Conservation (phyloP, 805 yeast species). For the Priceomyces fermenticarens region DNA sequence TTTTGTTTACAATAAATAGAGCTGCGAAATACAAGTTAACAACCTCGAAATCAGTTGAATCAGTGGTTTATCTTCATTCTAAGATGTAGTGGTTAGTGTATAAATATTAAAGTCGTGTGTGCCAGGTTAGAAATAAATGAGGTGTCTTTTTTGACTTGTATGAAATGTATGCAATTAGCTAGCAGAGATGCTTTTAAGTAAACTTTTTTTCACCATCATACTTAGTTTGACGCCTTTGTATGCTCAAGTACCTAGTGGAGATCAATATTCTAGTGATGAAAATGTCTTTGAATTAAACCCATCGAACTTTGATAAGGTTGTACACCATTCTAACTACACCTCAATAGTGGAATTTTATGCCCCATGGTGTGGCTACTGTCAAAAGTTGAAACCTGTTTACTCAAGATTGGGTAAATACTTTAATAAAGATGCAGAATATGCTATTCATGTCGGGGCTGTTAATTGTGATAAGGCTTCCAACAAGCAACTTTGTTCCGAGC, state of each 20-base stretch:
- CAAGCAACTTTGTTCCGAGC: conserved; percentile 63
- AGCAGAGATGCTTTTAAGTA: not conserved
- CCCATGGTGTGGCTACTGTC: conserved; percentile 98
- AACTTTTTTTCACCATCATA: not conserved
- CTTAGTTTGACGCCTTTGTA: not conserved
- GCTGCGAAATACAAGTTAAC: too few relatives aligned
- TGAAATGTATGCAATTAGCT: not conserved
- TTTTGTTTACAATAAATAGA: too few relatives aligned
- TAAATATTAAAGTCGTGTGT: too few relatives aligned
- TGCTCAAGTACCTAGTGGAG: conserved; percentile 9
- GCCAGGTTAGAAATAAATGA: too few relatives aligned
- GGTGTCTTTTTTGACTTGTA: too few relatives aligned
- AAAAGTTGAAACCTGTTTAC: conserved; percentile 62
- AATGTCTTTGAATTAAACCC: conserved; percentile 57
- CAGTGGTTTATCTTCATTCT: too few relatives aligned
- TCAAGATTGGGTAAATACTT: conserved; percentile 60
- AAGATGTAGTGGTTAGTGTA: too few relatives aligned
- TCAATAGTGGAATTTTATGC: conserved; percentile 88
- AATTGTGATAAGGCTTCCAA: conserved; percentile 77
- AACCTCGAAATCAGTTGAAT: too few relatives aligned
- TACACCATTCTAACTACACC: conserved; percentile 70
- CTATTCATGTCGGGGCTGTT: conserved; percentile 71
- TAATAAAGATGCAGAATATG: conserved; percentile 44
- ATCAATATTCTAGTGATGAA: conserved; percentile 34
- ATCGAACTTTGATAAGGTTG: conserved; percentile 60